phyloP scores from a whole-genome alignment of 108 stramenopile species.

The Skeletonema menzelii region DNA sequence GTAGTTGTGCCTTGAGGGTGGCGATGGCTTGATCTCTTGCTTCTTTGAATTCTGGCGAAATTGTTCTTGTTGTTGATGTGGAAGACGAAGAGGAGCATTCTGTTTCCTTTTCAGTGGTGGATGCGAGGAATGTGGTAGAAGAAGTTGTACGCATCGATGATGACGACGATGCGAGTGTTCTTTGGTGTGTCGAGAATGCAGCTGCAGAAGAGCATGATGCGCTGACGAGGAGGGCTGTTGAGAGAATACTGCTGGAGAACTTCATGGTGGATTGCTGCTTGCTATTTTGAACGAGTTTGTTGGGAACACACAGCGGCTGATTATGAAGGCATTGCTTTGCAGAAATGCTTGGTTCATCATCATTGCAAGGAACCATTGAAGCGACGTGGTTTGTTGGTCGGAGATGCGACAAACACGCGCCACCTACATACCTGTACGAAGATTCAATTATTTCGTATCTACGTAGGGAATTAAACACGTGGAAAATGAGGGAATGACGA shows the following conservation, averaged over 20 bases:
- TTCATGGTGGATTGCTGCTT: slow-evolving; percentile 3
- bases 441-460: too few relatives aligned
- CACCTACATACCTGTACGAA: too few relatives aligned
- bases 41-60: slow-evolving; percentile 54
- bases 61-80: background rate
- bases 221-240: slow-evolving; percentile 10
- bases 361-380: too few relatives aligned
- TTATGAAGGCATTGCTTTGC: background rate
- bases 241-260: slow-evolving; percentile 17
- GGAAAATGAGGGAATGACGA: too few relatives aligned
- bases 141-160: background rate
- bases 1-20: slow-evolving; percentile 16
- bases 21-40: slow-evolving; percentile 49
- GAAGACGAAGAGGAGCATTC: background rate
- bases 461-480: too few relatives aligned
- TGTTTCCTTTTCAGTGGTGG: slow-evolving; percentile 23
- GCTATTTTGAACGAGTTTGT: too few relatives aligned
- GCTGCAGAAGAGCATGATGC: slow-evolving; percentile 4
- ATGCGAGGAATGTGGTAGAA: background rate
- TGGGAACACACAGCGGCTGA: too few relatives aligned
- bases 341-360: too few relatives aligned
- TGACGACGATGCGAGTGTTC: background rate
- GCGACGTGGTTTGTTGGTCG: too few relatives aligned
- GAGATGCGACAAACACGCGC: too few relatives aligned
- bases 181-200: slow-evolving; percentile 2